Evolutionary conservation across 1,284 basidiomycete species (phyloP).

Genomic region (Hypsizygus ulmarius): DNA sequence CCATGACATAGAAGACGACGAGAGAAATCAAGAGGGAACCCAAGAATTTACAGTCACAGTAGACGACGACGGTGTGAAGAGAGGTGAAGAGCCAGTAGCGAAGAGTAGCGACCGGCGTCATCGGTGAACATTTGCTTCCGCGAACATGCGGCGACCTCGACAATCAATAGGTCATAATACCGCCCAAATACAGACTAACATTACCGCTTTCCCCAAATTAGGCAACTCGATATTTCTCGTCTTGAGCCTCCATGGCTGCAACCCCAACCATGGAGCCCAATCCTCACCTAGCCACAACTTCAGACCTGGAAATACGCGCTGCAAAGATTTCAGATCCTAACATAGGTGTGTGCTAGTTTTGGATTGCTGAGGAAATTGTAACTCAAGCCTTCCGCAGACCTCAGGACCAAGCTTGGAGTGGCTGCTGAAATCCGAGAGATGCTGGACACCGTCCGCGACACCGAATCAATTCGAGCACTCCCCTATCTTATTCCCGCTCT

Average conservation of each 20-base stretch:
- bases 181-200: conserved; percentile 4
- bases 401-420: conserved; percentile 65
- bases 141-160: not conserved
- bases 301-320: conserved; percentile 67
- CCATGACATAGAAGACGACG: conserved; percentile 3
- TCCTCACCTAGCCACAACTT: conserved; percentile 33
- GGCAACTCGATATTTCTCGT: conserved; percentile 14
- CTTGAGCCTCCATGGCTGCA: conserved; percentile 24
- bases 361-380: not conserved
- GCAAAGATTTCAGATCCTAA: conserved; percentile 72
- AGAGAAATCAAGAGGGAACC: not conserved
- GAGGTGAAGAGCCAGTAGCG: too few relatives aligned
- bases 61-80: too few relatives aligned
- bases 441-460: conserved; percentile 81
- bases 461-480: conserved; percentile 73
- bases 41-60: conserved; percentile 5
- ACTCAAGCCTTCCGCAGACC: conserved; percentile 43
- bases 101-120: not conserved
- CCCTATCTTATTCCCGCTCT: conserved; percentile 78
- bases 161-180: not conserved
- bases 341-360: conserved; percentile 43
- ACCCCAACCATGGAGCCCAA: conserved; percentile 30
- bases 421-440: conserved; percentile 85
- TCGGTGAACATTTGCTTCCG: not conserved
- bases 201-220: conserved; percentile 19